Conservation (phyloP, 345 rosid species). For the Erucastrum elatum region DNA sequence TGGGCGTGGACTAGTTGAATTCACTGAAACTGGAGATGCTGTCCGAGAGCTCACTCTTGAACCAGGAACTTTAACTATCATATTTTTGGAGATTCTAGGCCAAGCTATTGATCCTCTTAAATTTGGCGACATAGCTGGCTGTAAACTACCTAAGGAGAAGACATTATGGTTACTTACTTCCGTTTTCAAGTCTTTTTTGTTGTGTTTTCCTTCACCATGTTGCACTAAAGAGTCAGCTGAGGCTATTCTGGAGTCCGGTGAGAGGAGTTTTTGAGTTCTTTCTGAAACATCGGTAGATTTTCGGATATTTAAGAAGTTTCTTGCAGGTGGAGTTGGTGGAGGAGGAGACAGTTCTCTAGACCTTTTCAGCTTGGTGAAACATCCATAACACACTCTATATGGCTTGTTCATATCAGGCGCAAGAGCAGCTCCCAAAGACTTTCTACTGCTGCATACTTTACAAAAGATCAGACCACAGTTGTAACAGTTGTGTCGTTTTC, state of each 20-base stretch:
- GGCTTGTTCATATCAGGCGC: constrained; percentile 84
- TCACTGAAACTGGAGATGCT: constrained; percentile 53
- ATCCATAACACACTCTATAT: constrained; percentile 83
- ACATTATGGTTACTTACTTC: constrained; percentile 40
- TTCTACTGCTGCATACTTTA: constrained; percentile 76
- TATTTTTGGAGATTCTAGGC: constrained; percentile 43
- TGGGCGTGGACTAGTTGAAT: constrained; percentile 50
- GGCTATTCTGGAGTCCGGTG: constrained; percentile 46
- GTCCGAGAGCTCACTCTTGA: constrained; percentile 44
- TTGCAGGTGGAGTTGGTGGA: constrained; percentile 42
- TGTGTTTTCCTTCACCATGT: constrained; percentile 45
- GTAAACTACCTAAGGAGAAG: constrained; percentile 48
- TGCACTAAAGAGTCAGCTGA: constrained; percentile 49
- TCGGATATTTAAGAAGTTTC: constrained; percentile 41
- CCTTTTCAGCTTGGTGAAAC: constrained; percentile 67
- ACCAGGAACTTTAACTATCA: constrained; percentile 44
- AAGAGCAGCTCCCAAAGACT: constrained; percentile 76
- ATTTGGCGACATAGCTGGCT: constrained; percentile 36
- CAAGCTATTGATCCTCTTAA: constrained; percentile 42
- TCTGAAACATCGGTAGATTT: constrained; percentile 44
- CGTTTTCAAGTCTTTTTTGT: constrained; percentile 31
- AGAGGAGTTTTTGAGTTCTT: constrained; percentile 45
- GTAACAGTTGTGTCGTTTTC: constrained; percentile 96
- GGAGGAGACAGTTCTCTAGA: constrained; percentile 41
- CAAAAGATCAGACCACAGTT: constrained; percentile 90